These are phyloP conservation scores for Phytophthora cactorum DNA, from an alignment of 352 stramenopile species.

Conservation along the genomic window DNA sequence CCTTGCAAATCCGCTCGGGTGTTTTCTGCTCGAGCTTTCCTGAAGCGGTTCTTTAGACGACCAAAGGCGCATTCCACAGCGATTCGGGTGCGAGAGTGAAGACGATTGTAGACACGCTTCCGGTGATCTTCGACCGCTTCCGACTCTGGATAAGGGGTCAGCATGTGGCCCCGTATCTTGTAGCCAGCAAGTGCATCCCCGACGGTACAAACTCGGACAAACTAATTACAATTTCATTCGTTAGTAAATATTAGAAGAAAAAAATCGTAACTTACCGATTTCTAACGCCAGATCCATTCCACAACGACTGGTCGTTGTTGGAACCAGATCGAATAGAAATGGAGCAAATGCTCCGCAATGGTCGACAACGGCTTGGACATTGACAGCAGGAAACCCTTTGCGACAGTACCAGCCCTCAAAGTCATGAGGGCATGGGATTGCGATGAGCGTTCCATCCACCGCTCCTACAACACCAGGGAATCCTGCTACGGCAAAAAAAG, in stretches of 20 bases:
- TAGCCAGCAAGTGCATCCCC: not conserved
- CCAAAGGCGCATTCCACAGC: no score
- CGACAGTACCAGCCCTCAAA: conserved; percentile 1
- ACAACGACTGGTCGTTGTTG: not conserved
- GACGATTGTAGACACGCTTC: not conserved
- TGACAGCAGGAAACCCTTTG: not conserved
- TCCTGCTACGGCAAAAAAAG: not conserved
- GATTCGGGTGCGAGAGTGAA: not conserved
- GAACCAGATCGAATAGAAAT: conserved; percentile 1
- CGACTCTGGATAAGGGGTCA: not conserved
- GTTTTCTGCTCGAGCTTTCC: no score
- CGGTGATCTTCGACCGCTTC: not conserved
- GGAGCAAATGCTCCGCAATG: not conserved
- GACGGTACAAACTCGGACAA: not conserved
- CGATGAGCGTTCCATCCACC: not conserved
- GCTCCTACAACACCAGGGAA: not conserved
- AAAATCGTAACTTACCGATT: not conserved
- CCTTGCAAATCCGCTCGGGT: no score
- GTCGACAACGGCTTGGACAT: not conserved
- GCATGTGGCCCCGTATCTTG: not conserved
- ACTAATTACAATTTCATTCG: not conserved
- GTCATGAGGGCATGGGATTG: not conserved
- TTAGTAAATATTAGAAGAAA: not conserved
- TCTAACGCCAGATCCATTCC: not conserved
- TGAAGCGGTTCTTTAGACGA: no score